Percentiles rank a stretch among this genome's conserved stretches.
Conservation (phyloP, 2,329 filamentous ascomycete genomes). For the Aureobasidium sp. region DNA sequence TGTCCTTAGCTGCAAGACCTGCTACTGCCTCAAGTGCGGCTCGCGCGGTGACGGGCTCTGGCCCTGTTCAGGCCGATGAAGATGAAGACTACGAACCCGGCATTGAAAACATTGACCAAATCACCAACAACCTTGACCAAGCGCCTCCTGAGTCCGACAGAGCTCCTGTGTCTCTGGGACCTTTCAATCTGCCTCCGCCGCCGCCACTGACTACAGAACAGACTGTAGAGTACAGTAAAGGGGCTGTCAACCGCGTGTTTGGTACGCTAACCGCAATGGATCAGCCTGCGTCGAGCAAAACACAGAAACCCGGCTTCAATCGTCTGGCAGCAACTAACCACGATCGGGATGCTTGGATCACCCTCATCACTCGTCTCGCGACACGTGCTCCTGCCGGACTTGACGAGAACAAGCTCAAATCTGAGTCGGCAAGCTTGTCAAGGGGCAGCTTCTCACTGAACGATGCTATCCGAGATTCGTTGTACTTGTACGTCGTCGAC, state of each 20-base stretch:
- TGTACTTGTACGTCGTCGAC: slow-evolving; percentile 82
- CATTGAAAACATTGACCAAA: slow-evolving; percentile 69
- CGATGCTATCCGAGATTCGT: slow-evolving; percentile 66
- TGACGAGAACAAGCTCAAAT: slow-evolving; percentile 52
- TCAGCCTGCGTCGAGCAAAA: slow-evolving; percentile 45
- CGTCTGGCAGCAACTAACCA: slow-evolving; percentile 70
- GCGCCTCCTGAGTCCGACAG: slow-evolving; percentile 43
- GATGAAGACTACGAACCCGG: slow-evolving; percentile 93
- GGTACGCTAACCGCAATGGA: slow-evolving; percentile 68
- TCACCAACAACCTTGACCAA: slow-evolving; percentile 68
- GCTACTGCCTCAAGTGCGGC: slow-evolving; percentile 25
- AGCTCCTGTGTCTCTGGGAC: slow-evolving; percentile 53
- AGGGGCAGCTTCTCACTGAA: slow-evolving; percentile 45
- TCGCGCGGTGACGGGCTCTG: slow-evolving; percentile 24
- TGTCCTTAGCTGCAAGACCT: slow-evolving; percentile 30
- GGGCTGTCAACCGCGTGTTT: slow-evolving; percentile 70
- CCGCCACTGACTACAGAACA: slow-evolving; percentile 65
- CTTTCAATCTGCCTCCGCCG: slow-evolving; percentile 73
- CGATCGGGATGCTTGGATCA: slow-evolving; percentile 85
- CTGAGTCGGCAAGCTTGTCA: slow-evolving; percentile 41
- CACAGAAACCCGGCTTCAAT: slow-evolving; percentile 66
- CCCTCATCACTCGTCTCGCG: slow-evolving; percentile 75
- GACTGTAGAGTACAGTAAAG: slow-evolving; percentile 65
- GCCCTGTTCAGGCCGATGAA: slow-evolving; percentile 67
- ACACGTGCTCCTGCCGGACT: slow-evolving; percentile 70